Evolutionary conservation across 768 basidiomycete genomes (phyloP), one percentile per base, ranked within the genome.

Genomic region (Lyophyllum semitale): DNA sequence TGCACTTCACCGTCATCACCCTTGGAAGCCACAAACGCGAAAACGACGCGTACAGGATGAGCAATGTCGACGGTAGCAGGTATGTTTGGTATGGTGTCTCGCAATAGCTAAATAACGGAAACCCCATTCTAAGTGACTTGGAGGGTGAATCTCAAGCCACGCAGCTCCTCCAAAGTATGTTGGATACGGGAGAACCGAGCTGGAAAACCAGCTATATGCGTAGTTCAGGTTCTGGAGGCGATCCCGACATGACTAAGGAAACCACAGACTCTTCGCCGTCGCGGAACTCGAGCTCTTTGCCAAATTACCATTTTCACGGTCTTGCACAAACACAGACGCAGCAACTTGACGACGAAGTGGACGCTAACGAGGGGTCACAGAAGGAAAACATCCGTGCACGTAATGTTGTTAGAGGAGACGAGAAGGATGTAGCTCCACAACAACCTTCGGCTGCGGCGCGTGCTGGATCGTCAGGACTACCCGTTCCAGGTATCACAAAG

Each of bases 271-370:
- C 77, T 11, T 75, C 69, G 30, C 64, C 68, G 61, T 69, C 77
- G 46, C 66, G 70, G 32, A 59, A 62, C 54, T 66, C 67, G 55
- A 67, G 64, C 59, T 66, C 71, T 33, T 65, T 72, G 35, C 78
- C 81, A 26, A 75, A 73, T 52, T 85, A 87, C 68, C 78, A 82
- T 63, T 77, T 84, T 56, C 79, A 84, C 60, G 86, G 83, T 2
- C 72, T 88, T 18, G 82, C 82, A 1, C 82, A 85, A 61, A 79
- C 82, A 0, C 81, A 86, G 59, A 77, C 77, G 0, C 80, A 80
- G 56, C 58, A 64, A 13, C 47, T 68, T 8, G 70, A 68, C 27
- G 70, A 73, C 4, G 72, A 73, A 29, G 66, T 71, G 17, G 65
- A 69, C 2, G 51, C 54, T 1, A 68, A 68, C 30, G 76, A 72